Conservation (phyloP, 805 yeast species). For the Crinitomyces ghanaensis region DNA sequence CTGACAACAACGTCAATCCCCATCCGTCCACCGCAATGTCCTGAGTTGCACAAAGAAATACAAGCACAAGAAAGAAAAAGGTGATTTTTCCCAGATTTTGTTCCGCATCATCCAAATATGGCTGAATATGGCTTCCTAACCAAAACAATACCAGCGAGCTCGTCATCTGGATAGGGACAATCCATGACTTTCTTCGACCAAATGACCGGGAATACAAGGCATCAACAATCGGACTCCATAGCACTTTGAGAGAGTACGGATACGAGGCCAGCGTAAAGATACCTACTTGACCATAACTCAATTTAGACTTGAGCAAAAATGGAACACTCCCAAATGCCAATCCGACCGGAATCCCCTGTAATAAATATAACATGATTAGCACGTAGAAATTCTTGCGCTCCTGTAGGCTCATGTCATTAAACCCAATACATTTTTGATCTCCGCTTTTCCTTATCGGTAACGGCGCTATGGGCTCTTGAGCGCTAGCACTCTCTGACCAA, state of each 20-base stretch:
- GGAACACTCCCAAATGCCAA: slow-evolving; percentile 92
- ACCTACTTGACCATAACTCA: slow-evolving; percentile 84
- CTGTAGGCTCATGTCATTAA: slow-evolving; percentile 21
- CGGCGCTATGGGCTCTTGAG: slow-evolving; percentile 3
- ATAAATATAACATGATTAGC: slow-evolving; percentile 60
- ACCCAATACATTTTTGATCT: slow-evolving; percentile 13
- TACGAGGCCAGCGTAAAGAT: slow-evolving; percentile 84
- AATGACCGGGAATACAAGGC: slow-evolving; percentile 54
- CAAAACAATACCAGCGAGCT: slow-evolving; percentile 56
- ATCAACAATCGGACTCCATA: slow-evolving; percentile 96
- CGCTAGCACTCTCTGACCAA: slow-evolving; percentile 1
- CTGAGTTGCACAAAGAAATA: slow-evolving; percentile 90
- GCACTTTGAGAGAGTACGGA: slow-evolving; percentile 81
- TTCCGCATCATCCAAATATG: slow-evolving; percentile 34
- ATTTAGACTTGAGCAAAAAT: slow-evolving; percentile 68
- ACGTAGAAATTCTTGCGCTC: slow-evolving; percentile 71
- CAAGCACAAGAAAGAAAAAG: slow-evolving; percentile 58
- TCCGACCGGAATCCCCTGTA: slow-evolving; percentile 97
- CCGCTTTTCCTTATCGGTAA: neutral
- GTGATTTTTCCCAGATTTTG: slow-evolving; percentile 49
- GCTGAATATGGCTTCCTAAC: slow-evolving; percentile 50
- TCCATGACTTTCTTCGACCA: slow-evolving; percentile 90
- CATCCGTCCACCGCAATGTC: slow-evolving; percentile 99
- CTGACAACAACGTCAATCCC: slow-evolving; percentile 83
- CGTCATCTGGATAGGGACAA: slow-evolving; percentile 80